Conservation (phyloP, 164 flowering plant species). For the Cinnamomum chago region DNA sequence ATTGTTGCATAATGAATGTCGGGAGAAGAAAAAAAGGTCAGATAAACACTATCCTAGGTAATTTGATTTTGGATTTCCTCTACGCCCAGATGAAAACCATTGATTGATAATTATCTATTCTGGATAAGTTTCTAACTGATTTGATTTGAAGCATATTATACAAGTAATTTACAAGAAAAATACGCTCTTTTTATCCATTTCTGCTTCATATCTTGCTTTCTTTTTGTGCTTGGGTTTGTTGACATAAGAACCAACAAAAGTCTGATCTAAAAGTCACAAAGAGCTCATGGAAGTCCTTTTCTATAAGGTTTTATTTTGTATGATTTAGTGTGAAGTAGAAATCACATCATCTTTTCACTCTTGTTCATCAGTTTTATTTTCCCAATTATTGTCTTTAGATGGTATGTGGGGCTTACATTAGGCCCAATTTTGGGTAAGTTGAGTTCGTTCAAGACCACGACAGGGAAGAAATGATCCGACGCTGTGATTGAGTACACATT, state of each 20-base stretch:
- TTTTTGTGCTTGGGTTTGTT: constrained; percentile 16
- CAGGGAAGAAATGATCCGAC: constrained; percentile 45
- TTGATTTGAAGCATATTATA: background rate
- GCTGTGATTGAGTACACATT: constrained; percentile 50
- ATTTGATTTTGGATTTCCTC: background rate
- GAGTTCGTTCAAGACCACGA: constrained; percentile 34
- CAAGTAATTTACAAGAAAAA: background rate
- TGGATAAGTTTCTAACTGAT: background rate
- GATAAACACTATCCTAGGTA: background rate
- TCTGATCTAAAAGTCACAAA: constrained; percentile 14
- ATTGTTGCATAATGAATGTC: background rate
- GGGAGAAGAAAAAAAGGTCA: background rate
- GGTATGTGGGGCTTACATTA: constrained; percentile 35
- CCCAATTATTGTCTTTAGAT: constrained; percentile 32
- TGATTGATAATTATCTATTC: too few relatives aligned
- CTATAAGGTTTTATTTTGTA: background rate
- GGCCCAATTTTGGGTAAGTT: constrained; percentile 42
- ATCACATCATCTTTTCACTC: background rate
- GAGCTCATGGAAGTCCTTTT: constrained; percentile 22
- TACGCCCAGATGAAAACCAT: too few relatives aligned
- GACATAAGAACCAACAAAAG: constrained; percentile 12
- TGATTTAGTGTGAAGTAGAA: background rate
- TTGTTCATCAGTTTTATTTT: background rate
- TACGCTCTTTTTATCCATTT: background rate
- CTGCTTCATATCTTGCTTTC: background rate